Base-by-base conservation (phyloP, 2,329 filamentous ascomycete genomes). In the Fusarium ambrosium region DNA sequence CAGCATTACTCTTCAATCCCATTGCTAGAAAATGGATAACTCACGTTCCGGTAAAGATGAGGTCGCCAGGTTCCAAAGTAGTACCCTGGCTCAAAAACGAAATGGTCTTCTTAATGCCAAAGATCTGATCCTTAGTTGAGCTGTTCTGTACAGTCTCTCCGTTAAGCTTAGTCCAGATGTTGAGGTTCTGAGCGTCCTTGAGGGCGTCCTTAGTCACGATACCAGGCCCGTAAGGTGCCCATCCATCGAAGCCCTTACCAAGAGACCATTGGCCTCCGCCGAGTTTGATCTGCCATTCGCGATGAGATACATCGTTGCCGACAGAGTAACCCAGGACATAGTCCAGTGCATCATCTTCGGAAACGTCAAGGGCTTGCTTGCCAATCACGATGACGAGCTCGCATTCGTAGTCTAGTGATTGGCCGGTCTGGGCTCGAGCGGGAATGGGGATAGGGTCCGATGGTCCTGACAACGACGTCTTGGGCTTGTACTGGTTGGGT, bases 241-340 rank as follows among this genome's bases (percentile, higher is more conserved):
- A 55, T 32, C 48, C 48, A 55, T 55, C 48, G 6, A 55, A 55
- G 27, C 48, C 48, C 48, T 55, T 55, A 1, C 48, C 48, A 32
- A 55, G 48, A 55, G 48, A 55, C 48, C 48, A 55, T n/a, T 55
- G 48, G 27, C 48, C 48, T 55, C 48, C 48, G 11, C 48, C 48
- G 6, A 32, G 29, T 4, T 55, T 55, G 27, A 55, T 55, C 27
- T 55, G 48, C 48, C 48, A 55, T n/a, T 55, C 48, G 1, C 48
- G 48, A 3, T 55, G 48, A 32, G 48, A 55, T 32, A 55, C 48
- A 55, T 55, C 48, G 48, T 55, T 55, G 2, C 48, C 48, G 8
- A 32, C 48, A 32, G 48, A n/a, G 18, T 55, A 55, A 8, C 48
- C 48, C 6, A 55, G 27, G 27, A 55, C 27, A 55, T 55, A 55